Evolutionary conservation across 257 asterid species (phyloP).

Genomic region (Ocimum tenuiflorum): DNA sequence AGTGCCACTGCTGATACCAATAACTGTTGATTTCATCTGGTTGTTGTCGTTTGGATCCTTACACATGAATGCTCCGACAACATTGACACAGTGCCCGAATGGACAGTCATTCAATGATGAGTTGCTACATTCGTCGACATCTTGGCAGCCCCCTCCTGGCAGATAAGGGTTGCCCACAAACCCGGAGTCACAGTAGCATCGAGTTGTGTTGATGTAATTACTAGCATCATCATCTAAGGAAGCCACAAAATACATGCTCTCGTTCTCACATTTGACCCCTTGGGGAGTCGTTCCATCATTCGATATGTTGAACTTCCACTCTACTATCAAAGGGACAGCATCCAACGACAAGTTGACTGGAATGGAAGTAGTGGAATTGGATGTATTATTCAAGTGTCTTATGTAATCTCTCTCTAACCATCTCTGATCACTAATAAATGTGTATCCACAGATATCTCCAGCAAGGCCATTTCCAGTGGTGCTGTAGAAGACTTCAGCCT

Average conservation of each 20-base stretch:
- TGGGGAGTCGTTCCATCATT: background rate
- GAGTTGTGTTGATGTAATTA: background rate
- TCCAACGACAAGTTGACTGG: background rate
- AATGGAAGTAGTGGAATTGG: background rate
- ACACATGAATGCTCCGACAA: background rate
- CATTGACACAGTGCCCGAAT: background rate
- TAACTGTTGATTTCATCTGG: background rate
- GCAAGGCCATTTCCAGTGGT: background rate
- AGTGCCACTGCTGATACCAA: background rate
- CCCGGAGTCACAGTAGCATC: slow-evolving; percentile 9
- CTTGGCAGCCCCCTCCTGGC: slow-evolving; percentile 11
- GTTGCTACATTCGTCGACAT: slow-evolving; percentile 6
- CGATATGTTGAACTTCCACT: slow-evolving; percentile 17
- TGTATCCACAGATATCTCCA: slow-evolving; percentile 2
- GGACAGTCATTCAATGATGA: background rate
- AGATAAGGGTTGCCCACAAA: slow-evolving; percentile 24
- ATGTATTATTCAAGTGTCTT: too few species aligned
- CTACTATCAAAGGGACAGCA: slow-evolving; percentile 5
- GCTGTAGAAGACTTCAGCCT: slow-evolving; percentile 2
- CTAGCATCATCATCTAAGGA: background rate
- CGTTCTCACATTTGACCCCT: background rate
- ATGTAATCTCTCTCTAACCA: background rate
- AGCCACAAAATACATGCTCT: background rate
- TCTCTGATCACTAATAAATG: background rate
- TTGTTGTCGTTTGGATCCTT: background rate